Evolutionary conservation across 2,329 filamentous ascomycete species (phyloP).

Genomic region (Chalara sp.): DNA sequence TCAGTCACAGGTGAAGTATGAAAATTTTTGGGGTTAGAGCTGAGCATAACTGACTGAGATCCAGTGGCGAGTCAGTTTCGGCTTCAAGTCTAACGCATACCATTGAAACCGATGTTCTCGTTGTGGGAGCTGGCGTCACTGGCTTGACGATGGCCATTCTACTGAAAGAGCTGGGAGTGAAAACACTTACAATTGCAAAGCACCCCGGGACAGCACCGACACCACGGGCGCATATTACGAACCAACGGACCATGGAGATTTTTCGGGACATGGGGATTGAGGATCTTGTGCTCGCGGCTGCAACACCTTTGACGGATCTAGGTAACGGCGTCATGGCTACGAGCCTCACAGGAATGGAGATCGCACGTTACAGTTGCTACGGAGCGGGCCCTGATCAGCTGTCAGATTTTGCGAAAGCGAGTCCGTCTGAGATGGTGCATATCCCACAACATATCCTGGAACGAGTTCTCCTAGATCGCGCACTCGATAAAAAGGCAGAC

Average conservation of each 20-base stretch:
- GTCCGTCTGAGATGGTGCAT: slow-evolving; percentile 33
- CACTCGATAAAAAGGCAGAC: slow-evolving; percentile 32
- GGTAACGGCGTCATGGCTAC: slow-evolving; percentile 17
- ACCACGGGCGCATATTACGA: slow-evolving; percentile 43
- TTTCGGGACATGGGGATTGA: slow-evolving; percentile 46
- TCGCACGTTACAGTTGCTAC: slow-evolving; percentile 48
- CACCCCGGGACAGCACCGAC: slow-evolving; percentile 24
- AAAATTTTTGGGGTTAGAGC: no score
- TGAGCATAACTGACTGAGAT: no score
- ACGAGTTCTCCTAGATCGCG: not conserved
- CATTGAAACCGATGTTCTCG: no score
- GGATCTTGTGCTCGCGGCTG: slow-evolving; percentile 30
- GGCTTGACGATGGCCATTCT: no score
- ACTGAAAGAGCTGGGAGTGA: not conserved
- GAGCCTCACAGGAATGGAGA: slow-evolving; percentile 31
- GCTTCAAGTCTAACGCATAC: no score
- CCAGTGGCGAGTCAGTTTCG: no score
- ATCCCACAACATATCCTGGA: not conserved
- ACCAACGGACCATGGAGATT: slow-evolving; percentile 32
- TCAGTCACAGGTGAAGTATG: no score
- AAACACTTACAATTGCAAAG: no score
- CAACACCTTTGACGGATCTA: slow-evolving; percentile 19
- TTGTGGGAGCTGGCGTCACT: no score
- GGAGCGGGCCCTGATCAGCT: slow-evolving; percentile 44
- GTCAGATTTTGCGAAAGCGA: slow-evolving; percentile 45